Evolutionary conservation across 164 flowering plant genomes (phyloP).

Genomic region (Magnolia sinica): DNA sequence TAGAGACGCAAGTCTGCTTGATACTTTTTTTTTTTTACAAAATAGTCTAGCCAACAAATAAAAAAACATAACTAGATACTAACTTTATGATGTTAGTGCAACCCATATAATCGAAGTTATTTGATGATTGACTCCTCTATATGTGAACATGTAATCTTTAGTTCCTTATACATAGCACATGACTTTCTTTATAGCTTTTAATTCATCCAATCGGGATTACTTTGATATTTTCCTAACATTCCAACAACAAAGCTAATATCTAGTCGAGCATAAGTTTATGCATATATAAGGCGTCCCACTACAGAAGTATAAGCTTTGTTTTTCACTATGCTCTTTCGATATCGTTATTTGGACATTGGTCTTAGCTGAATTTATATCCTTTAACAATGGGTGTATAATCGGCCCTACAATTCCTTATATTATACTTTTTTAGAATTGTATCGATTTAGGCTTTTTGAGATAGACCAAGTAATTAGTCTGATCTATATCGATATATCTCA

Average conservation of each 20-base stretch:
- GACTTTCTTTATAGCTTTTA: not conserved
- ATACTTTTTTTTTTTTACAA: no score
- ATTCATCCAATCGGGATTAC: not conserved
- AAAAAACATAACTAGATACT: no score
- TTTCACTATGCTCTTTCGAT: not conserved
- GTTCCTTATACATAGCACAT: not conserved
- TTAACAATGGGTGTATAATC: not conserved
- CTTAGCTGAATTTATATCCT: not conserved
- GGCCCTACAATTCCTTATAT: no score
- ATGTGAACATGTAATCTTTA: conserved; percentile 3
- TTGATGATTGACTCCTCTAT: not conserved
- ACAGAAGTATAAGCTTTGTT: not conserved
- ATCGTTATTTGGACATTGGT: conserved; percentile 3
- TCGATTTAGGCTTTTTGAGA: not conserved
- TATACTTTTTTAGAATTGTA: not conserved
- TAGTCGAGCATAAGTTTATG: not conserved
- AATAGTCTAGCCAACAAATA: no score
- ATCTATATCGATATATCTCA: conserved; percentile 6
- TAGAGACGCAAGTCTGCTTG: no score
- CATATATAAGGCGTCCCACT: not conserved
- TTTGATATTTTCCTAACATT: conserved; percentile 2
- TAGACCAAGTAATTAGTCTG: not conserved
- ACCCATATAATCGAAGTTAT: not conserved
- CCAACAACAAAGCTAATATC: not conserved
- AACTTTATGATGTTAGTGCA: not conserved